Evolutionary conservation across 1,284 basidiomycete species (phyloP).

Genomic region (Trichosporon asahii): DNA sequence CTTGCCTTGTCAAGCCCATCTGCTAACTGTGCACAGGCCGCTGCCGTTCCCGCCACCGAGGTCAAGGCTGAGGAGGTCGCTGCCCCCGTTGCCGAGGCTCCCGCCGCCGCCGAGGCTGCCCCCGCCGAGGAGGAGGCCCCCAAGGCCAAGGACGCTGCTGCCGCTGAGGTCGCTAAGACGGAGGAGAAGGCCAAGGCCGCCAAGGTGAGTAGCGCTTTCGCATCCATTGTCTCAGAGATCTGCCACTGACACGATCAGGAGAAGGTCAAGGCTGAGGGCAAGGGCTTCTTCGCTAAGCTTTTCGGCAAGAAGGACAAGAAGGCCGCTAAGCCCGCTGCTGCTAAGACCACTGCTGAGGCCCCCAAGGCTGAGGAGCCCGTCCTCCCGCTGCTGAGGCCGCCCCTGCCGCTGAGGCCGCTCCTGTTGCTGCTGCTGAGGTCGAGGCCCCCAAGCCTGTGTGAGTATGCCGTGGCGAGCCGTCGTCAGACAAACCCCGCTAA

Average conservation of each 20-base stretch:
- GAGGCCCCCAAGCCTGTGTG: slow-evolving; percentile 38
- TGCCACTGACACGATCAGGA: slow-evolving; percentile 17
- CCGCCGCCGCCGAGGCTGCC: slow-evolving; percentile 8
- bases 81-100: slow-evolving; percentile 29
- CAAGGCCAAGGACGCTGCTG: slow-evolving; percentile 26
- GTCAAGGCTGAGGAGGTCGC: slow-evolving; percentile 34
- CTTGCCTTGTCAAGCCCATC: neutral
- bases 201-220: slow-evolving; percentile 26
- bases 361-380: slow-evolving; percentile 16
- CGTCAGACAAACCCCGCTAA: neutral
- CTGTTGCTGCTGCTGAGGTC: slow-evolving; percentile 23
- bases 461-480: slow-evolving; percentile 17
- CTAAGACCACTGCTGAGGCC: slow-evolving; percentile 15
- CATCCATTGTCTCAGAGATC: neutral
- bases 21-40: neutral
- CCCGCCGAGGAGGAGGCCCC: slow-evolving; percentile 25
- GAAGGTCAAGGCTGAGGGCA: slow-evolving; percentile 24
- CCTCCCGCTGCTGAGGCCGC: slow-evolving; percentile 20
- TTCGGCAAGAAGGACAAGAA: slow-evolving; percentile 27
- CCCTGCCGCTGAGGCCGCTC: slow-evolving; percentile 20
- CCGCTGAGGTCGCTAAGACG: slow-evolving; percentile 30
- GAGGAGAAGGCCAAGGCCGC: slow-evolving; percentile 27
- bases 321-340: slow-evolving; percentile 15
- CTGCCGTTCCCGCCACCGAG: slow-evolving; percentile 21
- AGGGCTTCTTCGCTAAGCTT: slow-evolving; percentile 28